phyloP scores from a whole-genome alignment of 2,329 filamentous ascomycete genomes.

The Pseudocercospora pini-densiflorae region DNA sequence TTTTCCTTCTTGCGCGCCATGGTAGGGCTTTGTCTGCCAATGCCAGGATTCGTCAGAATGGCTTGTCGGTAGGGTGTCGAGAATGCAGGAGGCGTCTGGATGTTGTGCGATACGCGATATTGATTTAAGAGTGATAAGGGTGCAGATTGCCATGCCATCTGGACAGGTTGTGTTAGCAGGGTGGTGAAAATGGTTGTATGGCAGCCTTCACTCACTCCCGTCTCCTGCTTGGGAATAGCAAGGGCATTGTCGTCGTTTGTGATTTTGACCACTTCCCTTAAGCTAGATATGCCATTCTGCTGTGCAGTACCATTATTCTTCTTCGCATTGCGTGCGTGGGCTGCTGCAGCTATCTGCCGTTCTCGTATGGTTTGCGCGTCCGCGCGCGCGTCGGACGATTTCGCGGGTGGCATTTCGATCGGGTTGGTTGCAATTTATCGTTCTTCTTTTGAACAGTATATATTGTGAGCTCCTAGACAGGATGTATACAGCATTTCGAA shows the following conservation, averaged over 20 bases:
- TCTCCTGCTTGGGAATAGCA: constrained; percentile 13
- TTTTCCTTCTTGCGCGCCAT: constrained; percentile 70
- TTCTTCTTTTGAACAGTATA: constrained; percentile 8
- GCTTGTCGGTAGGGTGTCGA: constrained; percentile 54
- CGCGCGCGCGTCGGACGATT: constrained; percentile 44
- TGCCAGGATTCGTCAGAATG: constrained; percentile 55
- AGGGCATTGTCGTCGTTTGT: constrained; percentile 30
- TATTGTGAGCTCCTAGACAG: not conserved
- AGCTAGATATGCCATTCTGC: constrained; percentile 31
- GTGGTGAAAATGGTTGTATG: not conserved
- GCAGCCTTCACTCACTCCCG: constrained; percentile 20
- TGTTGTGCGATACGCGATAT: constrained; percentile 74
- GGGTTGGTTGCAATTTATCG: not conserved
- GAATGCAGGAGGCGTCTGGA: constrained; percentile 74
- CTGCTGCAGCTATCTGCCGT: constrained; percentile 45
- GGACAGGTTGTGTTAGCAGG: not conserved
- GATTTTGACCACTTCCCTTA: constrained; percentile 35
- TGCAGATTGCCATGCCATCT: constrained; percentile 70
- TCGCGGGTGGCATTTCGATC: constrained; percentile 36
- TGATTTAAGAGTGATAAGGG: constrained; percentile 70
- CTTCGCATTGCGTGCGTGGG: constrained; percentile 45
- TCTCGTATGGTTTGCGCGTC: constrained; percentile 46
- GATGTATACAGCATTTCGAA: constrained; percentile 12
- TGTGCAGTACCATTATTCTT: constrained; percentile 31
- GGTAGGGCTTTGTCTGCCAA: constrained; percentile 75